These are phyloP conservation scores for Apophysomyces sp. DNA, from an alignment of 371 early-diverging fungal genomes.

Conservation along the genomic window DNA sequence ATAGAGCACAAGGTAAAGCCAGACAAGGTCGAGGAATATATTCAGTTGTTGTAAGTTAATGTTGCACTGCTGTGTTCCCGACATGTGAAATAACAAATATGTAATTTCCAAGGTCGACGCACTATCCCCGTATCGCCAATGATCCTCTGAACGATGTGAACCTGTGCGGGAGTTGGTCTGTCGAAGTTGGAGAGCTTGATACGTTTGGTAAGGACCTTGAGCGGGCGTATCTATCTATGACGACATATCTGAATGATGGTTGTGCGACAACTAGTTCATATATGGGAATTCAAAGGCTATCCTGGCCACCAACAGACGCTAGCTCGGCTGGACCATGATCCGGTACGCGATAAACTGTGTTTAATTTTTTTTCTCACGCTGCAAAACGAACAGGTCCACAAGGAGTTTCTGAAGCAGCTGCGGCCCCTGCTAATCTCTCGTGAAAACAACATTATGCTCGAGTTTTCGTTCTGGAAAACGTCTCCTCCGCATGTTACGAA, in stretches of 20 bases:
- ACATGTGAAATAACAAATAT: neutral
- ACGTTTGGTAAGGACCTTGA: constrained; percentile 51
- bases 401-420: constrained; percentile 55
- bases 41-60: constrained; percentile 50
- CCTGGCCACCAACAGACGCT: constrained; percentile 60
- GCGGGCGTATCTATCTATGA: neutral
- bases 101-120: constrained; percentile 42
- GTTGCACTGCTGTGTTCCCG: constrained; percentile 1
- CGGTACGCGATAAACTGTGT: constrained; percentile 19
- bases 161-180: constrained; percentile 79
- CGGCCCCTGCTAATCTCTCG: constrained; percentile 64
- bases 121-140: constrained; percentile 67
- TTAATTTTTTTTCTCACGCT: neutral
- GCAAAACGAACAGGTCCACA: constrained; percentile 35
- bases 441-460: constrained; percentile 77
- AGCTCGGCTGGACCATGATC: constrained; percentile 47
- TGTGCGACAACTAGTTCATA: constrained; percentile 54
- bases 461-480: constrained; percentile 86
- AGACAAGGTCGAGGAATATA: constrained; percentile 76
- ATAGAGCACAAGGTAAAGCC: constrained; percentile 77
- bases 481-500: constrained; percentile 61
- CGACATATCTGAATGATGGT: neutral
- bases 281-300: constrained; percentile 88
- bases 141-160: constrained; percentile 66
- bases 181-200: constrained; percentile 80